Base-by-base conservation (phyloP, 2,329 filamentous ascomycete species). In the Emergomyces africanus region DNA sequence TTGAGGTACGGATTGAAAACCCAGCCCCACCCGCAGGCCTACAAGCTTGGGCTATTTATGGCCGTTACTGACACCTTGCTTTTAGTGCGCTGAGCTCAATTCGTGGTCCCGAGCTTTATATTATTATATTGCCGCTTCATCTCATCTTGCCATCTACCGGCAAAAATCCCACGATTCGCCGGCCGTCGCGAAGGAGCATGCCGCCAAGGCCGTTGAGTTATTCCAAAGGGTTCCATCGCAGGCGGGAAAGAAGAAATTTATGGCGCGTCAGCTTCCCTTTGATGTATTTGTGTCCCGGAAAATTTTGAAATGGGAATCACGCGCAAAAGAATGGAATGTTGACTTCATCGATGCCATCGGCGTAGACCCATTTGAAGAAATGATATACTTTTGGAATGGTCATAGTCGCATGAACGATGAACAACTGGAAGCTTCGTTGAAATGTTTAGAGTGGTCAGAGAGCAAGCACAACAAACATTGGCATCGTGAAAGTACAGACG, bases 381-480 rank as follows among this genome's bases (percentile, higher is more conserved):
- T 97, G 87, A 85, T 88, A 14, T 95, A 92, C 71, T 84, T 97
- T 66, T 97, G 91, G 91, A 91, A 89, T 68, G 92, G 91, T 0
- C 84, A 83, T 66, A 92, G 89, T 72, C 84, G 90, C 58, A 95
- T 96, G 89, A 77, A 81, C 1, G 66, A 74, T 0, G 74, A 75
- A 0, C 82, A 92, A 61, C 76, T 96, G 15, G 77, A 86, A 54
- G 74, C 78, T 48, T 88, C 84, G 0, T 70, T 89, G 42, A 73
- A 70, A 0, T 80, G 81, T n/a, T 74, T 96, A 12, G 76, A 78
- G 0, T 95, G 90, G 74, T 85, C 83, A 54, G 78, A 78, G 41
- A 84, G 86, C 65, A 71, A 74, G 33, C 66, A 70, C 39, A 79
- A 80, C 60, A 72, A 74, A 46, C 69, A 70, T 20, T 83, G 80